Conservation (phyloP, 495 filamentous ascomycete species). For the Penicillium coffeae region DNA sequence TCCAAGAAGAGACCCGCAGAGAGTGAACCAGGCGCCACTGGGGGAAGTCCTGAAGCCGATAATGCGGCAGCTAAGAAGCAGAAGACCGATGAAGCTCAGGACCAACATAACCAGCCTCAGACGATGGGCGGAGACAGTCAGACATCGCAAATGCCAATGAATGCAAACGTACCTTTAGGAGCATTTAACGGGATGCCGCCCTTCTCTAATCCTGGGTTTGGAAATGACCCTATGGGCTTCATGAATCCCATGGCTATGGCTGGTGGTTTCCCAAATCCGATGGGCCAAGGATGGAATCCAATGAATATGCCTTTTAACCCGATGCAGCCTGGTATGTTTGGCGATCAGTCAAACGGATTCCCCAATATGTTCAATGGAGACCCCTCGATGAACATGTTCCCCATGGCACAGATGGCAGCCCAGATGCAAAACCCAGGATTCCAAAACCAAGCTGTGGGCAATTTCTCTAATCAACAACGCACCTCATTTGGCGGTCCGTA, state of each 20-base stretch:
- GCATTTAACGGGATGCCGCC: conserved; percentile 32
- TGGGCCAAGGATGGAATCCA: conserved; percentile 42
- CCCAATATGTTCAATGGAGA: conserved; percentile 43
- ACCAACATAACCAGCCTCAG: conserved; percentile 3
- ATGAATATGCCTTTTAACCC: conserved; percentile 51
- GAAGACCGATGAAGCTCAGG: conserved; percentile 22
- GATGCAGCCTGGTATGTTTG: conserved; percentile 45
- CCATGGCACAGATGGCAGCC: conserved; percentile 30
- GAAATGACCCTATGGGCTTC: conserved; percentile 42
- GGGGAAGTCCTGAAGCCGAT: conserved; percentile 13
- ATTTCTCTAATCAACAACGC: conserved; percentile 71
- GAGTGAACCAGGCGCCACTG: conserved; percentile 48
- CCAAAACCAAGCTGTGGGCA: conserved; percentile 34
- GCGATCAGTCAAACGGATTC: conserved; percentile 36
- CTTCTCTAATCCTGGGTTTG: conserved; percentile 40
- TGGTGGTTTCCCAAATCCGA: conserved; percentile 41
- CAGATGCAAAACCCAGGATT: conserved; percentile 30
- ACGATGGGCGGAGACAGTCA: too few species aligned
- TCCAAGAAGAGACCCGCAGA: conserved; percentile 81
- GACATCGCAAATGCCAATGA: conserved; percentile 28
- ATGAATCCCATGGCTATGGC: conserved; percentile 54
- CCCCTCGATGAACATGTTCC: conserved; percentile 35
- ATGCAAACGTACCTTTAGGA: conserved; percentile 14
- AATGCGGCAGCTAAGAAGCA: conserved; percentile 30
- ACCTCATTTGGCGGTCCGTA: conserved; percentile 58